phyloP scores from a whole-genome alignment of 148 eudicot species.

The Pharnaceum exiguum region DNA sequence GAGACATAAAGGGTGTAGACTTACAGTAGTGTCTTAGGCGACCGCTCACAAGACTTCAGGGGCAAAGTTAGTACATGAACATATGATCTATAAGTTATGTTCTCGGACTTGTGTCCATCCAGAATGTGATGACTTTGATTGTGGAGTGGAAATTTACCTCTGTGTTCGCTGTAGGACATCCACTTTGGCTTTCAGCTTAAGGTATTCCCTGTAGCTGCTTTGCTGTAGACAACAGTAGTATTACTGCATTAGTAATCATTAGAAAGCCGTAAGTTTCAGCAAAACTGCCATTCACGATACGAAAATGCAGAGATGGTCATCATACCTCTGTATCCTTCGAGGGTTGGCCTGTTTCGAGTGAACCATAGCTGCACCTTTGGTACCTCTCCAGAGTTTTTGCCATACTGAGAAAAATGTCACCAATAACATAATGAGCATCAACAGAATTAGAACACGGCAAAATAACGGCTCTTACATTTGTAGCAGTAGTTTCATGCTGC shows the following conservation, averaged over 20 bases:
- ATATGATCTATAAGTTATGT: too few species aligned
- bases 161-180: conserved; percentile 70
- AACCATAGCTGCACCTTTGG: conserved; percentile 62
- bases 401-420: conserved; percentile 37
- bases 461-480: too few species aligned
- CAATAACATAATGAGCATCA: not conserved
- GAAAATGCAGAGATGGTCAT: not conserved
- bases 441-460: not conserved
- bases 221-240: conserved; percentile 17
- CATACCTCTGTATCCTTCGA: conserved; percentile 50
- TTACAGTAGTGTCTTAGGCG: too few species aligned
- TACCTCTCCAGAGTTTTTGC: conserved; percentile 67
- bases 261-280: too few species aligned
- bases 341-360: conserved; percentile 41
- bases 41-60: too few species aligned
- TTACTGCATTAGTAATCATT: not conserved
- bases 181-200: conserved; percentile 64
- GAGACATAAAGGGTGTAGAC: too few species aligned
- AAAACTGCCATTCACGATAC: not conserved
- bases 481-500: too few species aligned
- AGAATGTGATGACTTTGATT: too few species aligned
- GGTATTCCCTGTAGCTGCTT: conserved; percentile 61
- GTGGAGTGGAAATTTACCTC: conserved; percentile 37
- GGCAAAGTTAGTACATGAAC: too few species aligned
- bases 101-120: too few species aligned